Evolutionary conservation across 1,284 basidiomycete species (phyloP), one percentile per base, ranked within the genome.

Genomic region (Tilletia indica): DNA sequence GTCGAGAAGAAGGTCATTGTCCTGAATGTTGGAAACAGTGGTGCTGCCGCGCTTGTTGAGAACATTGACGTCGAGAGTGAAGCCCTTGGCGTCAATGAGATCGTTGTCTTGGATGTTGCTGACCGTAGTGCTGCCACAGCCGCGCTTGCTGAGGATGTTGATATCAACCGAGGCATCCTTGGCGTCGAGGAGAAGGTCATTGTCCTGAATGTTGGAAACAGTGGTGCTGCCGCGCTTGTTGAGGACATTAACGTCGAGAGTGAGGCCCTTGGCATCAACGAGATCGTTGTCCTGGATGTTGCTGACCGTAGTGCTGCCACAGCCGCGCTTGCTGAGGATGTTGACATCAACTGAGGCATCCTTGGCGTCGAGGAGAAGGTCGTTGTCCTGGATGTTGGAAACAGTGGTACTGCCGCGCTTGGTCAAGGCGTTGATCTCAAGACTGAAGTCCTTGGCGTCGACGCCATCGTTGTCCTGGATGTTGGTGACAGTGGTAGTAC

Each of bases 371-470:
- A 63, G n/a, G 54, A 58, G 54, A 9, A 25, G 25, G 58, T 63
- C 58, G 58, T 63, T 63, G 58, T 63, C 58, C 58, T 63, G 25
- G 34, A 63, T 63, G 58, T 63, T 36, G 25, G 58, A 34, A 9
- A 63, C 34, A 9, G 58, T 63, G 8, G 58, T 63, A 2, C 8
- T 34, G 58, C 58, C 58, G 31, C 58, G 58, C 58, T 63, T 63
- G 58, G 36, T n/a, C 19, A 63, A 2, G 1, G 48, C 54, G 58
- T 9, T 16, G 58, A 34, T 14, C 25, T 36, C 31, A 31, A 61
- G 8, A 0, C 5, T 8, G 61, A 21, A 11, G 3, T 38, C 61
- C 61, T 64, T 64, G 61, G 36, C 36, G 14, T 64, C 61, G 36
- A 64, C 14, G 9, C 8, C 11, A 16, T 64, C 61, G 61, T 64